These are phyloP conservation scores for Sarcomyxa edulis DNA, from an alignment of 768 basidiomycete genomes.

Conservation along the genomic window DNA sequence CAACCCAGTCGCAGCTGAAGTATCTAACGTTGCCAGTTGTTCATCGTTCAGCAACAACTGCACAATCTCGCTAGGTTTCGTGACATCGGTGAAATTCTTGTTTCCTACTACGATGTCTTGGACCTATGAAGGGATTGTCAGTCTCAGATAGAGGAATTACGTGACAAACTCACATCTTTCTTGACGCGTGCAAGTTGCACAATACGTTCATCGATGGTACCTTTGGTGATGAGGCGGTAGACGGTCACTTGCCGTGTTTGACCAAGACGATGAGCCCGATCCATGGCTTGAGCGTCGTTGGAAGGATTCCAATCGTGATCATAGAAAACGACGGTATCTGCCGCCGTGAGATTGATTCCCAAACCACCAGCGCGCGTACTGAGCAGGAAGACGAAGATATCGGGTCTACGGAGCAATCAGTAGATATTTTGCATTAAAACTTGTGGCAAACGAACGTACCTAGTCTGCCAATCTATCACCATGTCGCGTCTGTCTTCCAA, in stretches of 20 bases:
- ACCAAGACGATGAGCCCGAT: constrained; percentile 93
- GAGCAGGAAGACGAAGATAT: constrained; percentile 85
- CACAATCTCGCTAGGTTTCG: constrained; percentile 95
- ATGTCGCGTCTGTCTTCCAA: constrained; percentile 96
- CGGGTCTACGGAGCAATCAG: constrained; percentile 54
- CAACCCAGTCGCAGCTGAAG: constrained; percentile 31
- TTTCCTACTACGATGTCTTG: constrained; percentile 99
- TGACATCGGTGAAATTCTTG: constrained; percentile 89
- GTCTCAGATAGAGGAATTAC: constrained; percentile 6
- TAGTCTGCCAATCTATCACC: constrained; percentile 99
- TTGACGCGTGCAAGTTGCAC: constrained; percentile 93
- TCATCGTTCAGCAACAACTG: constrained; percentile 93
- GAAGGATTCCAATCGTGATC: constrained; percentile 97
- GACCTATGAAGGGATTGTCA: constrained; percentile 47
- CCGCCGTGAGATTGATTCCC: constrained; percentile 93
- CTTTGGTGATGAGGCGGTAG: constrained; percentile 89
- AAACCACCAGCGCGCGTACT: constrained; percentile 95
- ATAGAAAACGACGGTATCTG: constrained; percentile 94
- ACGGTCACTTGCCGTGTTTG: constrained; percentile 98
- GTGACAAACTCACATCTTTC: constrained; percentile 69
- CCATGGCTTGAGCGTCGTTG: constrained; percentile 98
- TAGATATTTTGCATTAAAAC: too few species aligned
- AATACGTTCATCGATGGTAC: constrained; percentile 96
- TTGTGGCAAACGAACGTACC: constrained; percentile 55
- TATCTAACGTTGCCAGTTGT: constrained; percentile 72